Base-by-base conservation (phyloP, 768 basidiomycete species). In the Boletus patriciae region DNA sequence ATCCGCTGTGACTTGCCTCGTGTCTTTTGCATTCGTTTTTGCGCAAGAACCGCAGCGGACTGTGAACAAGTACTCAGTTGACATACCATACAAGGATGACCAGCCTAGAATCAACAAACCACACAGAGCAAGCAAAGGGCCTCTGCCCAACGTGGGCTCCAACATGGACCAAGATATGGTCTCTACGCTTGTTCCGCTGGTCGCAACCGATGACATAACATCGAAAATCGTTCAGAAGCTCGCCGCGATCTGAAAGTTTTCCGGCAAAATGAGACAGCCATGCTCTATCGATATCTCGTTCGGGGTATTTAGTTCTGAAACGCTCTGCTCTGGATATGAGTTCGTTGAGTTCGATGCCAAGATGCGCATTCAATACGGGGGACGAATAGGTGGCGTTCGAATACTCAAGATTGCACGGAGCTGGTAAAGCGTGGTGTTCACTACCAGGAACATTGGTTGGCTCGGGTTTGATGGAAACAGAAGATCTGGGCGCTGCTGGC, bases 11-110 rank as follows among this genome's bases (percentile, higher is more conserved):
- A 57, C 81, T 83, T 15, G 82, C 76, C 68, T 87, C 86, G 58
- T 90, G 88, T 27, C 88, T 82, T 66, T 87, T 88, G 74, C 85
- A 87, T 66, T 90, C 87, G 63, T 90, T 88, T 69, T 85, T 88
- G 56, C 88, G 83, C 56, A 87, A 66, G 73, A 89, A 90, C 13
- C 83, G 76, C 55, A 84, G 76, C 3, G 80, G 69, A 66, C 88
- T 89, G 50, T 27, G 10, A 52, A 16, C n/a, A 34, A 19, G 18
- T 5, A 52, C 36, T 70, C 45, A 69, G 62, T 31, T 18, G 37
- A 49, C 54, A 52, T 19, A 44, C 21, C 55, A 49, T 16, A 48
- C 29, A 41, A 37, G 29, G 3, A 45, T 5, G n/a, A 34, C n/a
- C 38, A 21, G 36, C 31, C 23, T 52, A 23, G 19, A 25, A 52